Evolutionary conservation across 495 filamentous ascomycete species (phyloP).

Genomic region (Aspergillus funiculosus): DNA sequence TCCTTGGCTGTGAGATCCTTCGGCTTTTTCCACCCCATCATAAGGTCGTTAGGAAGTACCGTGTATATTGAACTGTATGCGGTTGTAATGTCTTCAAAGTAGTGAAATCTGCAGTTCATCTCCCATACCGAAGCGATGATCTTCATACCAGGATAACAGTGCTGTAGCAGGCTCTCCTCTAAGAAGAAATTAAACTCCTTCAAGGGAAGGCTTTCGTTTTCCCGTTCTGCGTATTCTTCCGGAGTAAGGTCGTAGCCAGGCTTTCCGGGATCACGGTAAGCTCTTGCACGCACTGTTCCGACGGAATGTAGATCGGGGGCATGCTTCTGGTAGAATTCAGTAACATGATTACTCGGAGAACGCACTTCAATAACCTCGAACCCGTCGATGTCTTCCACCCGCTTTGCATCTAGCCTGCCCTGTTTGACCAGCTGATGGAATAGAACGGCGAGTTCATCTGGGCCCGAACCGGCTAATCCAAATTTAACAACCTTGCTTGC

Average conservation of each 20-base stretch:
- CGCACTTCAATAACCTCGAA: constrained; percentile 53
- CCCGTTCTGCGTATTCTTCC: constrained; percentile 32
- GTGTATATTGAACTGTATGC: constrained; percentile 55
- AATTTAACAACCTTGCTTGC: constrained; percentile 43
- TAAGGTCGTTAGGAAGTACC: constrained; percentile 65
- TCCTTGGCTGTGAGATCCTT: constrained; percentile 15
- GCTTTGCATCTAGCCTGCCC: constrained; percentile 26
- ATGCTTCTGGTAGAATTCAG: constrained; percentile 38
- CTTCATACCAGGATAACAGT: constrained; percentile 72
- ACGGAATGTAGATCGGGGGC: constrained; percentile 36
- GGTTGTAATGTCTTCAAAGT: constrained; percentile 51
- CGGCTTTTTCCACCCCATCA: constrained; percentile 60
- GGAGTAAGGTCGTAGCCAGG: constrained; percentile 39
- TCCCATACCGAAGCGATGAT: constrained; percentile 57
- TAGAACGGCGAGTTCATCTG: constrained; percentile 29
- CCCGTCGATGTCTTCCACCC: constrained; percentile 42
- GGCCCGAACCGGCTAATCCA: constrained; percentile 37
- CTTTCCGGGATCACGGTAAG: constrained; percentile 37
- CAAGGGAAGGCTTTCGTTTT: constrained; percentile 17
- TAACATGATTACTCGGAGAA: constrained; percentile 31
- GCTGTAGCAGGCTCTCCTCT: constrained; percentile 57
- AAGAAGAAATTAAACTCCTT: constrained; percentile 58
- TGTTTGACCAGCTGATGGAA: constrained; percentile 26
- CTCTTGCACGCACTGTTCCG: constrained; percentile 40
- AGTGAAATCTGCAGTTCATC: constrained; percentile 55